Evolutionary conservation across 768 basidiomycete species (phyloP), one percentile per base, ranked within the genome.

Genomic region (Termitomyces sp.): DNA sequence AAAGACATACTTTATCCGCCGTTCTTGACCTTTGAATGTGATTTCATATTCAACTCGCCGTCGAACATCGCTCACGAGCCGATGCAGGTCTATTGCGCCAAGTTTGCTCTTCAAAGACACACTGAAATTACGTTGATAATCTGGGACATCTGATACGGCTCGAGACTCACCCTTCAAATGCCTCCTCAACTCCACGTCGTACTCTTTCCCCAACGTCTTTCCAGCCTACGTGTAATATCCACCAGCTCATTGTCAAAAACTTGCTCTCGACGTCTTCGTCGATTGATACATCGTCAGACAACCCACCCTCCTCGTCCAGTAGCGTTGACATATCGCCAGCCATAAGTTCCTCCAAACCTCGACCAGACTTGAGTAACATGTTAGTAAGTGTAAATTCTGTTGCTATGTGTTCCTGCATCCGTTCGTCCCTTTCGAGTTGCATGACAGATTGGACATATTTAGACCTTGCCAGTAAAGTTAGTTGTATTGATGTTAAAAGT

Each of bases 151-250:
- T 9, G 21, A 23, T 10, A 2, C 1, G 11, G 37, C 33, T 33
- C 5, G 10, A 31, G 1, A 73, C 89, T 61, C 58, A 95, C 94
- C 83, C 83, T 53, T 91, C 86, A 56, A 97, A 91, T 0, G 90
- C 91, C 56, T 87, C 86, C 63, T 91, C 86, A 0, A 94, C 91
- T 0, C 82, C 87, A 35, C 79, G 71, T 62, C 85, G 72, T 0
- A 94, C 89, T 40, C 90, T 75, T 60, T 84, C 83, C 0, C 82
- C 84, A 0, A 98, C 79, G 56, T 87, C 86, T 62, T 87, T 89
- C 94, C 94, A 96, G 0, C 95, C 94, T 3, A 93, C 87, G 66
- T 97, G 86, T 54, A 96, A 64, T 10, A 96, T 75, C 93, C 94
- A 96, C 93, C 94, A 98, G 40, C 86, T 90, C 63, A 95, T 80